A percentile compares a stretch with the other conserved stretches of the same genome.
Conservation (phyloP, 371 early-diverging fungal species). For the Mucor velutinosus region DNA sequence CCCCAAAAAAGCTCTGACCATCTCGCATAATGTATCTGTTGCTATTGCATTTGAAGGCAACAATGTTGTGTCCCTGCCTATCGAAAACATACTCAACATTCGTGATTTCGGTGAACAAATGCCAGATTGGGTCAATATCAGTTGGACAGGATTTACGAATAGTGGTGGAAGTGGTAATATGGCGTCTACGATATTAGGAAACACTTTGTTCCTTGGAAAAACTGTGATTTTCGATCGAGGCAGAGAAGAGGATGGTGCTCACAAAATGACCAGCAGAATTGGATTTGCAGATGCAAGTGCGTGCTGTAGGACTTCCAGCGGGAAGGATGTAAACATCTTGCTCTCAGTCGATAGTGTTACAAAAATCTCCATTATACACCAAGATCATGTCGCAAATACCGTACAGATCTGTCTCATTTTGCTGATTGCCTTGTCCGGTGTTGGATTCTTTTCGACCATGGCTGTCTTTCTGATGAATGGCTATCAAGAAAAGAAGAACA, state of each 20-base stretch:
- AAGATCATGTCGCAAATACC: background rate
- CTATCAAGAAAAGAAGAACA: background rate
- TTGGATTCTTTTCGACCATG: conserved; percentile 4
- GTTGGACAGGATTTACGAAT: conserved; percentile 9
- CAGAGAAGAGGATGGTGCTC: background rate
- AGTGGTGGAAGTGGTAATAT: background rate
- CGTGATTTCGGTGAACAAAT: background rate
- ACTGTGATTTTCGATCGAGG: conserved; percentile 16
- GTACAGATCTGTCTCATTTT: background rate
- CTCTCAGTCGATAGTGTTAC: conserved; percentile 7
- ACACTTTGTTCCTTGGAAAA: conserved; percentile 7
- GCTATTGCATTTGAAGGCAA: conserved; percentile 11
- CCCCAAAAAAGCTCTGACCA: background rate
- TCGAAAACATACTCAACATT: conserved; percentile 10
- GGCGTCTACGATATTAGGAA: conserved; percentile 12
- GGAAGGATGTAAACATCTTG: conserved; percentile 7
- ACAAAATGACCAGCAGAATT: background rate
- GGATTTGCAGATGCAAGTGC: conserved; percentile 9
- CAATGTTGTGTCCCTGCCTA: conserved; percentile 6
- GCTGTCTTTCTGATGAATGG: background rate
- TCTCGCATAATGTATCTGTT: conserved; percentile 6
- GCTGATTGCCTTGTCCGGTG: background rate
- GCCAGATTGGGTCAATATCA: conserved; percentile 10
- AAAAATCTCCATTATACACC: background rate
- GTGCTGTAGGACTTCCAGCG: conserved; percentile 3